phyloP scores from a whole-genome alignment of 176 grass and related monocot species.

The Ampelocalamus luodianensis region DNA sequence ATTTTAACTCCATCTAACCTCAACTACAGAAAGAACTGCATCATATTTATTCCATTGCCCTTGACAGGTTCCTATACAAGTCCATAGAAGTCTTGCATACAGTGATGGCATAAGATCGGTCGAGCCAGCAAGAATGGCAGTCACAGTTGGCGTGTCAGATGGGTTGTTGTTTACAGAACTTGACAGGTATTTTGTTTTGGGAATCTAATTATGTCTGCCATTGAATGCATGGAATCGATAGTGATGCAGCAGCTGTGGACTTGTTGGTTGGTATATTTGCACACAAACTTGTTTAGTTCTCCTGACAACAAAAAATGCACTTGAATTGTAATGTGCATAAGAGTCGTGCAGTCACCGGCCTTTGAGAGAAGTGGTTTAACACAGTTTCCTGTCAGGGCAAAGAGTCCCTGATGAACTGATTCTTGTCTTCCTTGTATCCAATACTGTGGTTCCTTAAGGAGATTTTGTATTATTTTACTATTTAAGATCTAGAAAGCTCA shows the following conservation, averaged over 20 bases:
- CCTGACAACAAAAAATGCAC: not conserved
- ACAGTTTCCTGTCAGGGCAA: not conserved
- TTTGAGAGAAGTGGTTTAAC: not conserved
- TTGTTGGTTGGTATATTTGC: not conserved
- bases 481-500: conserved; percentile 1
- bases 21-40: conserved; percentile 3
- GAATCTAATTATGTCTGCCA: not conserved
- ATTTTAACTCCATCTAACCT: not conserved
- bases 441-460: not conserved
- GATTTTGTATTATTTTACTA: not conserved
- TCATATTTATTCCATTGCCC: conserved; percentile 19
- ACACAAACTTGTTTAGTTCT: conserved; percentile 10
- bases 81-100: conserved; percentile 78
- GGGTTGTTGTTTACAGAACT: conserved; percentile 80
- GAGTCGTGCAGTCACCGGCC: not conserved
- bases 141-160: conserved; percentile 53
- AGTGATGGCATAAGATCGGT: conserved; percentile 88
- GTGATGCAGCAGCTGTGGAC: not conserved
- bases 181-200: conserved; percentile 70
- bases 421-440: not conserved
- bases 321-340: conserved; percentile 3
- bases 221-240: not conserved
- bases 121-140: conserved; percentile 53
- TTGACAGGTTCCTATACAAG: conserved; percentile 86
- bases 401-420: not conserved